phyloP scores from a whole-genome alignment of 768 basidiomycete genomes.

The Trametes punicea region DNA sequence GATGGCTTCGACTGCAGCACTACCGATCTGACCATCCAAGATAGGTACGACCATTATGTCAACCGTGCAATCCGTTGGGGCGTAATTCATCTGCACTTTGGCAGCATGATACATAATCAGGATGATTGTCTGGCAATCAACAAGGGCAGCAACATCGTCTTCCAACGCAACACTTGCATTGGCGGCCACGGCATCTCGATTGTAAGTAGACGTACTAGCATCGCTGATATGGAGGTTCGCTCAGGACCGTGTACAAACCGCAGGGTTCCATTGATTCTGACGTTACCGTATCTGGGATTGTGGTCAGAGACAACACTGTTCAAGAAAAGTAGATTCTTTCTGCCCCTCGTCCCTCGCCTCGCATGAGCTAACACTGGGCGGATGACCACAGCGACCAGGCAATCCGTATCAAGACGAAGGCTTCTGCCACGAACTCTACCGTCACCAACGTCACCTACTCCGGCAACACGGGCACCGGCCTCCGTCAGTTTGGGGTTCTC shows the following conservation, averaged over 20 bases:
- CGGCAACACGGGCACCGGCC: conserved; percentile 51
- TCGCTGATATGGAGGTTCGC: neutral
- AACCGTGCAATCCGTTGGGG: neutral
- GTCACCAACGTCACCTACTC: conserved; percentile 51
- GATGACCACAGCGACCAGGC: conserved; percentile 42
- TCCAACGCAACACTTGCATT: conserved; percentile 48
- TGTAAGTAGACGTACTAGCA: conserved; percentile 20
- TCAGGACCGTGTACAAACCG: neutral
- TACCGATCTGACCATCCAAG: conserved; percentile 26
- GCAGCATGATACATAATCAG: conserved; percentile 28
- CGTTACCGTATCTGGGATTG: conserved; percentile 43
- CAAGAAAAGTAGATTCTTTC: conserved; percentile 45
- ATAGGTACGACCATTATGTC: conserved; percentile 18
- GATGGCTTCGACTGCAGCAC: conserved; percentile 32
- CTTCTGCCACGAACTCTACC: conserved; percentile 41
- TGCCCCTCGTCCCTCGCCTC: neutral
- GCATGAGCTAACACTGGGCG: too few species aligned
- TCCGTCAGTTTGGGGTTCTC: conserved; percentile 50
- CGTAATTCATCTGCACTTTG: neutral
- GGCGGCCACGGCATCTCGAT: conserved; percentile 67
- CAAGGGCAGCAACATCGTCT: conserved; percentile 33
- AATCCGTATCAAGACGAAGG: conserved; percentile 59
- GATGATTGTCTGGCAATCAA: conserved; percentile 63
- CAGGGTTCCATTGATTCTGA: conserved; percentile 57
- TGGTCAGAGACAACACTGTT: conserved; percentile 50